Base-by-base conservation (phyloP, 805 yeast species). In the Cephaloascus fragrans region DNA sequence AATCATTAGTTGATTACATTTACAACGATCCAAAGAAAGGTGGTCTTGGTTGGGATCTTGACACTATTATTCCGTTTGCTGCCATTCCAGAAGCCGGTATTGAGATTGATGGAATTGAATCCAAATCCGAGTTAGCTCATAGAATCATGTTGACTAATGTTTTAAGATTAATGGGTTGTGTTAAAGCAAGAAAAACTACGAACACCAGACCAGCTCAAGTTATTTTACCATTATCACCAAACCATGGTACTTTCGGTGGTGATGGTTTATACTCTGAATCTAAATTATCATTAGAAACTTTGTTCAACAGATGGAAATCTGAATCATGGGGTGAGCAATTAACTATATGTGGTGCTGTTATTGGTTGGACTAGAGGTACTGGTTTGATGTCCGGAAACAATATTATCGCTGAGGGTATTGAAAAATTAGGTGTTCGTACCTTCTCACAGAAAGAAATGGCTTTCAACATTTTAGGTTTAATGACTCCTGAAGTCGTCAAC, bases 351-450 rank as follows among this genome's bases (percentile, higher is more conserved):
- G 99, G 99, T 73, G 97, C 98, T 35, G 76, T 93, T 49, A 93
- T 93, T 63, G 99, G 99, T 61, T 93, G 99, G 99, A 93, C 99
- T 47, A 86, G 99, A 75, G 99, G 99, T 65, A 93, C 99, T 43
- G 99, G 99, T 57, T 80, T 93, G 58, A 93, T 93, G 99, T 75
- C 88, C 56, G 97, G 82, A 52, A 93, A 93, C 75, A 93, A 93
- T 71, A 83, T 87, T 59, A 86, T 93, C 61, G 96, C 99, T 44
- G 96, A 89, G 68, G 97, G 97, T 50, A 85, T 93, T 56, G 99
- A 93, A 69, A 77, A 78, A 59, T 70, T 83, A 44, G 97, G 98
- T 55, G 97, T 93, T 37, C 84, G 97, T 69, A 93, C 99, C 34
- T 93, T 90, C 78, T 85, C 96, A 39, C 98, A 93, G 69, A 84